These are phyloP conservation scores for Chrysosporium queenslandicum DNA, from an alignment of 2,329 filamentous ascomycete species.

Conservation along the genomic window DNA sequence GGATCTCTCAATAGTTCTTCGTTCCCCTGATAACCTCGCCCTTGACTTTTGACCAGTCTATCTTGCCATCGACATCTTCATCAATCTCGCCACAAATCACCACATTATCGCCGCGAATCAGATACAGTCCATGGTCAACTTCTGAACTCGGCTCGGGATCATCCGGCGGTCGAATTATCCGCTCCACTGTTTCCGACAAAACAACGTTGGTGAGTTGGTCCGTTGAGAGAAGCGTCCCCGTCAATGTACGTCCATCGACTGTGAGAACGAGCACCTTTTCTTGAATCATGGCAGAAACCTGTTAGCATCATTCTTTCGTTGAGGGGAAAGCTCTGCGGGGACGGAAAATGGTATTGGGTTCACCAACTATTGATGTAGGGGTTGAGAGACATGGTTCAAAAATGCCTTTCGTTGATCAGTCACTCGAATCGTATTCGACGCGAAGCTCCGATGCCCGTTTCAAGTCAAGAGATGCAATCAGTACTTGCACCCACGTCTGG, in stretches of 20 bases:
- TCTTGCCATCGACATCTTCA: constrained; percentile 76
- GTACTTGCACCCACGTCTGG: not conserved
- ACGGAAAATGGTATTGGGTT: not conserved
- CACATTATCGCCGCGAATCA: constrained; percentile 91
- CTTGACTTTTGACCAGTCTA: constrained; percentile 86
- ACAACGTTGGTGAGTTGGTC: constrained; percentile 93
- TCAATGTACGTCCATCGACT: constrained; percentile 76
- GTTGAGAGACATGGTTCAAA: constrained; percentile 43
- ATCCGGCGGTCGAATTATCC: constrained; percentile 77
- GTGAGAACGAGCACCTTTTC: constrained; percentile 85
- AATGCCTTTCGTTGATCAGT: not conserved
- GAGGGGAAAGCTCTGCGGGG: too few relatives aligned
- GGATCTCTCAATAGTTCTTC: constrained; percentile 54
- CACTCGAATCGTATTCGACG: not conserved
- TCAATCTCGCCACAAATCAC: constrained; percentile 83
- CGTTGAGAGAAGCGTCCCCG: constrained; percentile 72
- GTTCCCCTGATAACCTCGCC: constrained; percentile 74
- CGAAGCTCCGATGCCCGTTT: not conserved
- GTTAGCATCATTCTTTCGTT: not conserved
- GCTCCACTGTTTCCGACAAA: constrained; percentile 70
- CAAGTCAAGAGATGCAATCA: not conserved
- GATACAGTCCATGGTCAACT: constrained; percentile 75
- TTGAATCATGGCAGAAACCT: not conserved
- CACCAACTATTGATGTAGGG: constrained; percentile 43
- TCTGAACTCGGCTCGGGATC: constrained; percentile 72